Conservation (phyloP, 2,329 filamentous ascomycete genomes). For the Fusarium scirpi region DNA sequence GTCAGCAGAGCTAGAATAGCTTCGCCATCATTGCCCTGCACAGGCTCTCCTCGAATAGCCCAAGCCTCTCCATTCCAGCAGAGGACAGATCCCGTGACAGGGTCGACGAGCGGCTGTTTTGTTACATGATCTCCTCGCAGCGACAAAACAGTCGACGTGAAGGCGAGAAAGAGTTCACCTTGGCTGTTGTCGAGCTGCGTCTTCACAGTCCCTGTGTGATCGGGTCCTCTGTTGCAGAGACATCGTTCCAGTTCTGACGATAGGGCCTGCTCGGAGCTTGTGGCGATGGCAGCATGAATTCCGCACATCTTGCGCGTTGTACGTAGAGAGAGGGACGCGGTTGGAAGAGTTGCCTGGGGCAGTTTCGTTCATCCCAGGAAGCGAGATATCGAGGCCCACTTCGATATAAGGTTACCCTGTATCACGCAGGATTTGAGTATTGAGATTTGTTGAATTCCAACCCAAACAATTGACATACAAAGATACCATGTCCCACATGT, state of each 20-base stretch:
- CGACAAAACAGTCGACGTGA: constrained; percentile 89
- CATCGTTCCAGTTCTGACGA: constrained; percentile 56
- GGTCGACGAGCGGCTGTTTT: constrained; percentile 77
- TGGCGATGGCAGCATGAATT: constrained; percentile 66
- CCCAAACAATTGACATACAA: not conserved
- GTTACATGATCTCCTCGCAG: constrained; percentile 81
- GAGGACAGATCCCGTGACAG: constrained; percentile 70
- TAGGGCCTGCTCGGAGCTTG: constrained; percentile 45
- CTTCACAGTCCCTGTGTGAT: constrained; percentile 63
- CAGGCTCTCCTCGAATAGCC: constrained; percentile 69
- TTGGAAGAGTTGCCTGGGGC: constrained; percentile 10
- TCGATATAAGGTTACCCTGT: constrained; percentile 5
- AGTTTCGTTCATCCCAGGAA: constrained; percentile 4
- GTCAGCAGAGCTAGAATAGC: constrained; percentile 72
- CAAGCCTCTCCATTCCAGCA: constrained; percentile 99
- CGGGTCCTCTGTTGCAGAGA: constrained; percentile 69
- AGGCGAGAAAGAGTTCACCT: constrained; percentile 62
- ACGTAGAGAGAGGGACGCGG: constrained; percentile 9
- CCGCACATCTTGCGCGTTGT: constrained; percentile 66
- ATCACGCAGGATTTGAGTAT: not conserved
- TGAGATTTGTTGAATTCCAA: not conserved
- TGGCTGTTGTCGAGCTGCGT: constrained; percentile 46
- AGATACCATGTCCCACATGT: not conserved
- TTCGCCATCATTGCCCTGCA: constrained; percentile 84
- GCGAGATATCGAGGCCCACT: constrained; percentile 25